Conservation (phyloP, 2,329 filamentous ascomycete species). For the Lasiodiplodia citricola region DNA sequence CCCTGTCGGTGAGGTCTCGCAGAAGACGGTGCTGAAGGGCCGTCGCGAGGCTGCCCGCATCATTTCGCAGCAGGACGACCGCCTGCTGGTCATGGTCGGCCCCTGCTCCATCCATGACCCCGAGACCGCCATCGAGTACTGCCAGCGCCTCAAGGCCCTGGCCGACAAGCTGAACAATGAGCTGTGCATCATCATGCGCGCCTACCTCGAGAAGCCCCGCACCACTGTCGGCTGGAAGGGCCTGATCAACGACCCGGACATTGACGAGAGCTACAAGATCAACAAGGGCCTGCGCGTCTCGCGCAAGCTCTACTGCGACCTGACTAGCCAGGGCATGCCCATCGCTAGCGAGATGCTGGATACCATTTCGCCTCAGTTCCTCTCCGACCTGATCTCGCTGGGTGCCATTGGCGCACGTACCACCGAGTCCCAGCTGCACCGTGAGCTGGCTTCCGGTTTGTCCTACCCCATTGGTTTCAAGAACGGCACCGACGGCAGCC, state of each 20-base stretch:
- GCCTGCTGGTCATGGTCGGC: slow-evolving; percentile 90
- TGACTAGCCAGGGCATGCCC: slow-evolving; percentile 86
- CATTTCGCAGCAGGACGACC: slow-evolving; percentile 79
- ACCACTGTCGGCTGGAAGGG: slow-evolving; percentile 99
- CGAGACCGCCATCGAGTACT: slow-evolving; percentile 85
- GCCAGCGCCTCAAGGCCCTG: slow-evolving; percentile 74
- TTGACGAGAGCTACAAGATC: slow-evolving; percentile 96
- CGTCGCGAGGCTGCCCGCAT: slow-evolving; percentile 73
- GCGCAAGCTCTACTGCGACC: slow-evolving; percentile 90
- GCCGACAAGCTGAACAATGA: slow-evolving; percentile 81
- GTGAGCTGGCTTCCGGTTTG: slow-evolving; percentile 91
- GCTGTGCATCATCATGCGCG: slow-evolving; percentile 93
- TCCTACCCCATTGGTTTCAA: slow-evolving; percentile 99
- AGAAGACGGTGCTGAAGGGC: slow-evolving; percentile 73
- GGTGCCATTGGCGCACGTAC: slow-evolving; percentile 95
- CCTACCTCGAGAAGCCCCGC: slow-evolving; percentile 97
- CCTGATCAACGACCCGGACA: slow-evolving; percentile 97
- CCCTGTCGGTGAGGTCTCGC: slow-evolving; percentile 65
- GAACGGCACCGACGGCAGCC: slow-evolving; percentile 94
- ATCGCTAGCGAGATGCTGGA: slow-evolving; percentile 99
- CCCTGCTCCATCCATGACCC: slow-evolving; percentile 99
- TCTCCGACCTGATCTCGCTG: slow-evolving; percentile 92
- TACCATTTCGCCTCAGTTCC: slow-evolving; percentile 97
- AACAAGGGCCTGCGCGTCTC: slow-evolving; percentile 96
- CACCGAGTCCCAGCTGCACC: slow-evolving; percentile 94